Evolutionary conservation across 768 basidiomycete species (phyloP).

Genomic region (Strobilomyces echinocephalus): DNA sequence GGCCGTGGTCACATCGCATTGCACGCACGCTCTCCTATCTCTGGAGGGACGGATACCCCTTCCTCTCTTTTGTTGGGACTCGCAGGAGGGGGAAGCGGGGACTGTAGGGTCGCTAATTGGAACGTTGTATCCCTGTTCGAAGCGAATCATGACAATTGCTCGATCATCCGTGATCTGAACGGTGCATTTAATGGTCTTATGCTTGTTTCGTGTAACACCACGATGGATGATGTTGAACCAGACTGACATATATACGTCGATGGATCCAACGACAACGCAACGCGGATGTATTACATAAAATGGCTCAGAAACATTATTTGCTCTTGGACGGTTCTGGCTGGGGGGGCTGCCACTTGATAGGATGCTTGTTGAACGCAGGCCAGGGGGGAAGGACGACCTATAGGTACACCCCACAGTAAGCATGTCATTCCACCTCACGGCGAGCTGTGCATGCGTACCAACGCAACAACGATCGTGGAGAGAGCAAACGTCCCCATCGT

Average conservation of each 20-base stretch:
- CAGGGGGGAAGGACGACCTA: slow-evolving; percentile 67
- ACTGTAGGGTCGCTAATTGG: slow-evolving; percentile 21
- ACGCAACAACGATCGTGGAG: slow-evolving; percentile 16
- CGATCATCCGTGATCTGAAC: neutral
- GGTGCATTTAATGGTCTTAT: too few relatives aligned
- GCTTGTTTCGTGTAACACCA: too few relatives aligned
- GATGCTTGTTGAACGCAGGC: slow-evolving; percentile 39
- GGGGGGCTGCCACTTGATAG: slow-evolving; percentile 22
- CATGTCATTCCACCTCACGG: neutral
- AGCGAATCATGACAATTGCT: slow-evolving; percentile 14
- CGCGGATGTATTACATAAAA: neutral
- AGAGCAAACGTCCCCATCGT: slow-evolving; percentile 23
- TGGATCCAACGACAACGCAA: too few relatives aligned
- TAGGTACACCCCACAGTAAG: neutral
- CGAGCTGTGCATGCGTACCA: slow-evolving; percentile 13
- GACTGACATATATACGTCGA: too few relatives aligned
- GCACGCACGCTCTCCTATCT: slow-evolving; percentile 25
- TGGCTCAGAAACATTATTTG: slow-evolving; percentile 7
- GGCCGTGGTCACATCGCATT: slow-evolving; percentile 15
- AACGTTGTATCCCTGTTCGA: slow-evolving; percentile 23
- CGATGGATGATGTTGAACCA: too few relatives aligned
- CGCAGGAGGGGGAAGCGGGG: slow-evolving; percentile 16
- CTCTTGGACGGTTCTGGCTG: slow-evolving; percentile 20
- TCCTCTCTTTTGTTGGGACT: slow-evolving; percentile 22
- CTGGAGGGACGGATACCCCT: slow-evolving; percentile 19